Evolutionary conservation across 1,284 basidiomycete species (phyloP).

Genomic region (Schizopora paradoxa): DNA sequence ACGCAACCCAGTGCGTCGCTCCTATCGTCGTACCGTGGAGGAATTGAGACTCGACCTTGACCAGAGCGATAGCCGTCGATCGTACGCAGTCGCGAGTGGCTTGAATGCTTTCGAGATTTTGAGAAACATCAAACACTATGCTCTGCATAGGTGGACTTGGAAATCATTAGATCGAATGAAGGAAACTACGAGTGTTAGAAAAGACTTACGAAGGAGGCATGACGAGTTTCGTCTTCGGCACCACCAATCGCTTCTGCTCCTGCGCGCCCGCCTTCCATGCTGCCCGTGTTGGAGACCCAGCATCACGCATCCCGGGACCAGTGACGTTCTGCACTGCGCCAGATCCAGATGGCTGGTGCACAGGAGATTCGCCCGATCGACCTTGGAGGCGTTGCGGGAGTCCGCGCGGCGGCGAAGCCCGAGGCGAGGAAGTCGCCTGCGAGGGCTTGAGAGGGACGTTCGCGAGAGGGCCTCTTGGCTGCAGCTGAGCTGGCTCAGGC

Average conservation of each 20-base stretch:
- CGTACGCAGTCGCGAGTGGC: constrained; percentile 67
- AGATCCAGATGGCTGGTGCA: constrained; percentile 39
- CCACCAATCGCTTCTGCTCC: constrained; percentile 36
- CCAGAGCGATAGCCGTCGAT: constrained; percentile 77
- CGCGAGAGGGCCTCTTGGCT: constrained; percentile 38
- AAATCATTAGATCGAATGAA: background rate
- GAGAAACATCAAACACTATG: constrained; percentile 71
- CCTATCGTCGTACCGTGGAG: constrained; percentile 79
- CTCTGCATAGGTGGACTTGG: constrained; percentile 38
- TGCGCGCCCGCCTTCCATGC: constrained; percentile 36
- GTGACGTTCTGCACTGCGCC: constrained; percentile 39
- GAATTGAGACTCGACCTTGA: constrained; percentile 76
- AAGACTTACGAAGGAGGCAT: constrained; percentile 49
- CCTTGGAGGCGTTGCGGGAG: constrained; percentile 24
- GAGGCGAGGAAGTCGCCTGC: constrained; percentile 48
- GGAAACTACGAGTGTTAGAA: background rate
- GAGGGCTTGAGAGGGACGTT: constrained; percentile 46
- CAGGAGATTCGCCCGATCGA: constrained; percentile 30
- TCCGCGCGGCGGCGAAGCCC: constrained; percentile 58
- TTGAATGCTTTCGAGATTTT: constrained; percentile 63
- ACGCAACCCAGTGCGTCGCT: constrained; percentile 82
- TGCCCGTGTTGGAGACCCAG: constrained; percentile 57
- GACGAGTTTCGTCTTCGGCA: constrained; percentile 42
- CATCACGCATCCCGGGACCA: constrained; percentile 49
- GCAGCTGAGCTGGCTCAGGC: constrained; percentile 39